A percentile compares a stretch with the other conserved stretches of the same genome.
These are phyloP conservation scores for Cupressus sempervirens DNA, from an alignment of 75 land plant species.

Conservation along the genomic window DNA sequence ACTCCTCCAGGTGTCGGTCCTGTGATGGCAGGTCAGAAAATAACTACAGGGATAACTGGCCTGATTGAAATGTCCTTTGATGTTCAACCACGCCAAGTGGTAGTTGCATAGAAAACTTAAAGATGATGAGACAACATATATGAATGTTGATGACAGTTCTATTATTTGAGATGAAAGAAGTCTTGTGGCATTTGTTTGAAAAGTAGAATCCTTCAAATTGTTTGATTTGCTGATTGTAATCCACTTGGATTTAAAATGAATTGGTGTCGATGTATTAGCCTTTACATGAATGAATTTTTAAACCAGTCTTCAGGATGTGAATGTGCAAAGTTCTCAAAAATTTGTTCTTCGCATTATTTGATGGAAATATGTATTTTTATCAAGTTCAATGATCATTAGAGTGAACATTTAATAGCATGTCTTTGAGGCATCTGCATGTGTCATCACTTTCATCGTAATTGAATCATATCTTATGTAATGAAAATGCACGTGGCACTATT, in stretches of 20 bases:
- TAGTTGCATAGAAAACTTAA: constrained; percentile 1
- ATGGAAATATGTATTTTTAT: too few relatives aligned
- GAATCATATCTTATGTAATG: background rate
- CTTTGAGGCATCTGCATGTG: background rate
- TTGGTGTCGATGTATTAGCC: background rate
- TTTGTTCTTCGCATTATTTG: background rate
- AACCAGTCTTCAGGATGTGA: background rate
- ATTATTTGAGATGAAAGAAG: background rate
- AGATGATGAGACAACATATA: background rate
- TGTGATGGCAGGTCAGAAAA: constrained; percentile 79
- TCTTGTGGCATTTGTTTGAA: background rate
- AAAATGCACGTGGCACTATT: background rate
- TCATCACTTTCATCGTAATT: background rate
- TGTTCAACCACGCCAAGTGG: constrained; percentile 52
- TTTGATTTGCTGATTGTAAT: background rate
- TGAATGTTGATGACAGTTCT: background rate
- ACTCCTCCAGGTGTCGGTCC: constrained; percentile 98
- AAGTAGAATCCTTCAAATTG: background rate
- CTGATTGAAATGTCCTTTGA: constrained; percentile 71
- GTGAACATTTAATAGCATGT: background rate
- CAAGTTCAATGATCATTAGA: background rate
- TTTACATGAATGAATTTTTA: background rate
- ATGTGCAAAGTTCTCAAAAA: background rate
- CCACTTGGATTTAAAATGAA: background rate
- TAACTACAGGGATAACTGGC: constrained; percentile 88